phyloP scores from a whole-genome alignment of 108 stramenopile species.

The Thalassiosira profunda region DNA sequence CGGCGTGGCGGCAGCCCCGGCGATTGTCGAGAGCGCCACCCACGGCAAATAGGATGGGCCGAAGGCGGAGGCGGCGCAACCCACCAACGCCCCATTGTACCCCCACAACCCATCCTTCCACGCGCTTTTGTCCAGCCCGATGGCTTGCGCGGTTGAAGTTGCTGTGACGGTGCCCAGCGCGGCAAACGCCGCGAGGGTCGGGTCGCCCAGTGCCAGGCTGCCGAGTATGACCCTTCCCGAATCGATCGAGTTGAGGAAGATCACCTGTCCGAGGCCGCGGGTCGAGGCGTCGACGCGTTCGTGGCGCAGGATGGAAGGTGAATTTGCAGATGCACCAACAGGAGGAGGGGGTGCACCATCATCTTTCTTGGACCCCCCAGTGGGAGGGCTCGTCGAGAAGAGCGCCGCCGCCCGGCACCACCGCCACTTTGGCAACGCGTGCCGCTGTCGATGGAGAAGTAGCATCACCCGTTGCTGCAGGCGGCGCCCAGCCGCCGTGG shows the following conservation, averaged over 20 bases:
- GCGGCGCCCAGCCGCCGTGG: no score
- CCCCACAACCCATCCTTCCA: conserved; percentile 63
- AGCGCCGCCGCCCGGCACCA: no score
- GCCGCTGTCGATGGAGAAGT: no score
- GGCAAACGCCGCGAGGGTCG: conserved; percentile 62
- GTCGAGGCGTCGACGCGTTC: conserved; percentile 34
- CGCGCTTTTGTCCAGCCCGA: conserved; percentile 50
- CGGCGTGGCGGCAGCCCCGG: conserved; percentile 65
- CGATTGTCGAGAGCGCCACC: conserved; percentile 34
- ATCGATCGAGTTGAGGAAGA: conserved; percentile 68
- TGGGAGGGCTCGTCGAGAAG: no score
- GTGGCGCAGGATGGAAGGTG: not conserved
- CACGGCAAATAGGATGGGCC: conserved; percentile 41
- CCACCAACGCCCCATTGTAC: conserved; percentile 88
- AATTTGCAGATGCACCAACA: not conserved
- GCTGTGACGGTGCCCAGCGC: conserved; percentile 61
- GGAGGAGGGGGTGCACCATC: not conserved
- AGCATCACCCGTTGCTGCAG: no score
- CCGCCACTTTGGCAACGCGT: no score
- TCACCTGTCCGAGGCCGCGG: conserved; percentile 78
- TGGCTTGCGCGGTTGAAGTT: conserved; percentile 38
- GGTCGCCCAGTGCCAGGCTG: conserved; percentile 73
- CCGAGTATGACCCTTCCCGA: conserved; percentile 58
- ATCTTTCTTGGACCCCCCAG: no score
- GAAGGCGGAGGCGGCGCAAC: conserved; percentile 84